Conservation (phyloP, 2,329 filamentous ascomycete genomes). For the Monascus ruber region DNA sequence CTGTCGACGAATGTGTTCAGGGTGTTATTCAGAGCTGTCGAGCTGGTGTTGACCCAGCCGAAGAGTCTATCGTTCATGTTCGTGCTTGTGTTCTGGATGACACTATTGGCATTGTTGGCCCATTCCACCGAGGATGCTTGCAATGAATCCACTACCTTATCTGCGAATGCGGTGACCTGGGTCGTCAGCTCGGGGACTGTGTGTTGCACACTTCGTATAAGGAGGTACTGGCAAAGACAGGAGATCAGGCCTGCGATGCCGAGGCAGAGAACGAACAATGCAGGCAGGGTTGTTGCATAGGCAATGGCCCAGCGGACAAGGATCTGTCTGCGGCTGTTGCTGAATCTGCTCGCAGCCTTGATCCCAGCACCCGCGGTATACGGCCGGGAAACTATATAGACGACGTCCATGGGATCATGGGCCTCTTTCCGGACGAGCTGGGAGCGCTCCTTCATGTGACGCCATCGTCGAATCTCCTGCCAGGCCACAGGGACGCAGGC, state of each 20-base stretch:
- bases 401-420: conserved; percentile 73
- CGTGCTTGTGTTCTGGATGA: conserved; percentile 51
- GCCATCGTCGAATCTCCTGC: conserved; percentile 68
- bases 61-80: conserved; percentile 78
- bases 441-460: conserved; percentile 58
- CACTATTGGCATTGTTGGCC: conserved; percentile 64
- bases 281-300: conserved; percentile 74
- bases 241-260: conserved; percentile 71
- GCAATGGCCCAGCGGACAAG: conserved; percentile 73
- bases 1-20: conserved; percentile 70
- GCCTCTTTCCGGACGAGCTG: conserved; percentile 53
- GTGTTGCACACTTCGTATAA: conserved; percentile 62
- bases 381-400: conserved; percentile 78
- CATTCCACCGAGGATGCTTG: conserved; percentile 63
- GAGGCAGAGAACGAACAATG: conserved; percentile 75
- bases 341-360: conserved; percentile 54
- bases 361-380: conserved; percentile 63
- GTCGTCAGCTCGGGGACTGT: conserved; percentile 63
- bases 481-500: conserved; percentile 70
- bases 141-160: conserved; percentile 61
- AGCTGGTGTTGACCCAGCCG: conserved; percentile 76
- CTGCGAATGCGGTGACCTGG: conserved; percentile 68
- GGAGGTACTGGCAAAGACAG: conserved; percentile 68
- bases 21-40: conserved; percentile 70
- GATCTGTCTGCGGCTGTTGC: conserved; percentile 52